Evolutionary conservation across 306 rosid species (phyloP), one percentile per base, ranked within the genome.

Genomic region (Prunus armeniaca): DNA sequence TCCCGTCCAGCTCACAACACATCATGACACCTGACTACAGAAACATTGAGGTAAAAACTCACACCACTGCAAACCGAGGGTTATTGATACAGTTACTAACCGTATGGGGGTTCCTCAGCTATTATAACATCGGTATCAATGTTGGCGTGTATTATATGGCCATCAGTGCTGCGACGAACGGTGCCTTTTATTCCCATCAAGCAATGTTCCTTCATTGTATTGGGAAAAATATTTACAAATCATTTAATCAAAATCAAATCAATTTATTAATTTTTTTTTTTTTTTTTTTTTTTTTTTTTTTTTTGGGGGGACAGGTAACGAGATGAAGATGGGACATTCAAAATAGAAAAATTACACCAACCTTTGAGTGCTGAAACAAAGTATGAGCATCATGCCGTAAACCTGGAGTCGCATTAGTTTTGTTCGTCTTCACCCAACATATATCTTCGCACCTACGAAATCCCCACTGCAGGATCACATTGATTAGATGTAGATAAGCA

Each of bases 121-220:
- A 96, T 96, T 63, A 96, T 91, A 24, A 96, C 99, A 51, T 96
- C 99, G 0, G 99, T 96, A 84, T 96, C 99, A 78, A 96, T 96
- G 87, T 96, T 96, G 66, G 99, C 99, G 73, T 96, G 99, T 81
- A 96, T 96, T 80, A 96, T 96, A 80, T 96, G 99, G 15, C 99
- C 99, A 88, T 96, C 99, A 28, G 99, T 92, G 82, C 99, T 96
- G 83, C 99, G 93, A 65, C 99, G 97, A 73, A 96, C 99, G 0
- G 99, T 92, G 84, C 99, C 99, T 77, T 96, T 96, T 83, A 96
- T 96, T 72, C 99, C 99, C 99, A 96, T 96, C 88, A 96, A 88
- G 91, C 99, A 96, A 78, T 96, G 99, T 79, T 96, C 99, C 99
- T 96, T 86, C 67, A 79, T 58, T 76, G 70, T 55, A 79, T 46